A percentile compares a stretch with the other conserved stretches of the same genome.
phyloP scores from a whole-genome alignment of 2,329 filamentous ascomycete species.

The Penicillium sp. region DNA sequence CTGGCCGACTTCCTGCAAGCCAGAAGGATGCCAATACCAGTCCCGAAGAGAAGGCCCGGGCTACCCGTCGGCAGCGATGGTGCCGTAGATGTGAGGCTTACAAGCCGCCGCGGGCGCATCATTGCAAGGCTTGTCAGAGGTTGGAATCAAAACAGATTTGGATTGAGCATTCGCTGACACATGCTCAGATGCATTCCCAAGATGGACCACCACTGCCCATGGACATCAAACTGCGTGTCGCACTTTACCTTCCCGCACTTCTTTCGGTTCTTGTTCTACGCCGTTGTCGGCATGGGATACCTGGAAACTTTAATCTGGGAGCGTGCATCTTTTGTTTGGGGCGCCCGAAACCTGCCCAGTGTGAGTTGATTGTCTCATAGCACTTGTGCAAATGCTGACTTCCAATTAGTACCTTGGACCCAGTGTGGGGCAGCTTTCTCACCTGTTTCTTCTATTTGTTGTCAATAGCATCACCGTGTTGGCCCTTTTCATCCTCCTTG shows the following conservation, averaged over 20 bases:
- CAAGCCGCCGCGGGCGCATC: constrained; percentile 64
- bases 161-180: constrained; percentile 7
- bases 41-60: constrained; percentile 19
- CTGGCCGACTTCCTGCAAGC: constrained; percentile 52
- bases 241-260: constrained; percentile 66
- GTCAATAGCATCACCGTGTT: constrained; percentile 59
- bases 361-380: constrained; percentile 39
- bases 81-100: constrained; percentile 61
- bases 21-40: constrained; percentile 32
- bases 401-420: constrained; percentile 58
- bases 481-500: constrained; percentile 53
- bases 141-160: constrained; percentile 24
- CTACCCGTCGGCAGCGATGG: constrained; percentile 48
- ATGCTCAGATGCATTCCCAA: constrained; percentile 57
- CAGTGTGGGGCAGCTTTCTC: constrained; percentile 49
- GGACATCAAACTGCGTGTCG: constrained; percentile 65
- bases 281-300: constrained; percentile 57
- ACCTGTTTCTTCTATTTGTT: constrained; percentile 55
- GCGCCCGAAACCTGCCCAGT: constrained; percentile 55
- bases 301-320: constrained; percentile 56
- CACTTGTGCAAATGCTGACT: not conserved
- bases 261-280: constrained; percentile 61
- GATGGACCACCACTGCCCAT: constrained; percentile 68
- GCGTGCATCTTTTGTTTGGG: constrained; percentile 54
- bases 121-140: constrained; percentile 64